phyloP scores from a whole-genome alignment of 306 rosid species.

The Cucurbita moschata region DNA sequence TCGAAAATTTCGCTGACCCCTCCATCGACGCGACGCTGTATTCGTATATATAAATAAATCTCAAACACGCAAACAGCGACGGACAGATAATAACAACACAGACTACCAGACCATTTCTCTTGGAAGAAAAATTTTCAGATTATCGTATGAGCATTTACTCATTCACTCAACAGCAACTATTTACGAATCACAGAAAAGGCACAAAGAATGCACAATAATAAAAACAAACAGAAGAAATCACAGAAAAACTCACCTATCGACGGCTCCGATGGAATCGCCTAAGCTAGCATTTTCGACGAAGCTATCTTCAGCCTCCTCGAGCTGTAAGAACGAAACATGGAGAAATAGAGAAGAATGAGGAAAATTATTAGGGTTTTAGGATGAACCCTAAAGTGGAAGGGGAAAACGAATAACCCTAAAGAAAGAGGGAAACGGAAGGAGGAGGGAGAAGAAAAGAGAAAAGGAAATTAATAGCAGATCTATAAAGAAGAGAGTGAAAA shows the following conservation, averaged over 20 bases:
- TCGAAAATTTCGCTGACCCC: slow-evolving; percentile 1
- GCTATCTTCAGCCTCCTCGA: slow-evolving; percentile 27
- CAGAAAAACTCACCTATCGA: slow-evolving; percentile 33
- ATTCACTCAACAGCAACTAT: neutral
- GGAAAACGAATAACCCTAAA: neutral
- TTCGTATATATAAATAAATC: neutral
- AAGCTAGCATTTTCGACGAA: slow-evolving; percentile 27
- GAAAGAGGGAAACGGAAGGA: neutral
- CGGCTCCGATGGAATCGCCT: slow-evolving; percentile 40
- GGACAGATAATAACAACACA: neutral
- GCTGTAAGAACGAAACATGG: slow-evolving; percentile 14
- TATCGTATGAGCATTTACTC: slow-evolving; percentile 2
- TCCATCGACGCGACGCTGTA: slow-evolving; percentile 44
- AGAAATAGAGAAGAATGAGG: slow-evolving; percentile 10
- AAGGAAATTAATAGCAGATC: slow-evolving; percentile 25
- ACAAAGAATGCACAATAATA: neutral
- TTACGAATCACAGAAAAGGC: neutral
- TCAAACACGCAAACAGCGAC: neutral
- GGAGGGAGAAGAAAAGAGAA: neutral
- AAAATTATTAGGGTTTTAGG: slow-evolving; percentile 16
- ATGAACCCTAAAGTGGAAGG: slow-evolving; percentile 36
- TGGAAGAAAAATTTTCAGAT: neutral
- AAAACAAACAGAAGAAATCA: neutral
- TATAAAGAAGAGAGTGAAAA: slow-evolving; percentile 7
- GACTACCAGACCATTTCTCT: neutral